These are phyloP conservation scores for Elsinoe arachidis DNA, from an alignment of 2,329 filamentous ascomycete genomes.

Conservation along the genomic window DNA sequence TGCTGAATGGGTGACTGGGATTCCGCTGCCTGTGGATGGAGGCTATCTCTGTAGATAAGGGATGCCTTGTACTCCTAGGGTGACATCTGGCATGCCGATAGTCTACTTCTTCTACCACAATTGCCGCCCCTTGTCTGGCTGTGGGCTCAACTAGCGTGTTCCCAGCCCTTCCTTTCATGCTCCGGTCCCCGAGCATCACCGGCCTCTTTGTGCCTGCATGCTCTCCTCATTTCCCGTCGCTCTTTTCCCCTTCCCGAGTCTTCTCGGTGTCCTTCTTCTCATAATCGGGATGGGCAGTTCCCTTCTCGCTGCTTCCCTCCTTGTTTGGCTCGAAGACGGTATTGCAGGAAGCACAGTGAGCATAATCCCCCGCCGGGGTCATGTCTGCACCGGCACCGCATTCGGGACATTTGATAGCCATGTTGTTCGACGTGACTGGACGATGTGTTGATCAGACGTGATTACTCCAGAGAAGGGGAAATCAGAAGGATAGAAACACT, in stretches of 20 bases:
- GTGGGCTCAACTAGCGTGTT: neutral
- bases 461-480: neutral
- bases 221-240: neutral
- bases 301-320: constrained; percentile 7
- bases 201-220: neutral
- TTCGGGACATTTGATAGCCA: constrained; percentile 1
- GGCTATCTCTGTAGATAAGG: constrained; percentile 1
- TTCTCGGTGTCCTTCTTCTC: constrained; percentile 8
- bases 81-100: no score
- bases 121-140: no score
- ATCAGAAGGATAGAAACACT: no score
- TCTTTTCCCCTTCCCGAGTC: neutral
- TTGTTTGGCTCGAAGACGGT: constrained; percentile 7
- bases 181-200: neutral
- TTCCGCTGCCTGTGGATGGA: constrained; percentile 11
- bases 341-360: constrained; percentile 7
- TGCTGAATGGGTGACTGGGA: constrained; percentile 14
- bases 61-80: neutral
- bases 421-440: neutral
- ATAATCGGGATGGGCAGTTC: constrained; percentile 1
- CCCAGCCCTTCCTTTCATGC: neutral
- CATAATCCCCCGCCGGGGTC: neutral
- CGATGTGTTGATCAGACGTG: neutral
- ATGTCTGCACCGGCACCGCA: constrained; percentile 5
- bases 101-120: no score